Evolutionary conservation across 805 yeast genomes (phyloP).

Genomic region (Suhomyces xylopsoci): DNA sequence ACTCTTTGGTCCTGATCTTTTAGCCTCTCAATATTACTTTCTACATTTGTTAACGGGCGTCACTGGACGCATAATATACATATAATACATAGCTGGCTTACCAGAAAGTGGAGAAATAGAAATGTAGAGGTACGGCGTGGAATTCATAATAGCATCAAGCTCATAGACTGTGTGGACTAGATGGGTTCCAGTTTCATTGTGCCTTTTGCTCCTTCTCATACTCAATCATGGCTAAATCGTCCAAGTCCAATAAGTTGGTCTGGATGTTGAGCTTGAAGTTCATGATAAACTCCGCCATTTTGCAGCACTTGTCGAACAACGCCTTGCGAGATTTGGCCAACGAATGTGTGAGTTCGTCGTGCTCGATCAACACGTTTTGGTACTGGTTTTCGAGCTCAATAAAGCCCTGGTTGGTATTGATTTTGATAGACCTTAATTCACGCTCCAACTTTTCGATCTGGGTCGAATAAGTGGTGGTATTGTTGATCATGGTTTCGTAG

Average conservation of each 20-base stretch:
- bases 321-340: conserved; percentile 45
- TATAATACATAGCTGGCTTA: background rate
- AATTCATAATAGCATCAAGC: background rate
- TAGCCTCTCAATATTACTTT: too few species aligned
- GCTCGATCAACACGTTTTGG: conserved; percentile 51
- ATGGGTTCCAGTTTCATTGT: background rate
- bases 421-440: conserved; percentile 50
- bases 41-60: background rate
- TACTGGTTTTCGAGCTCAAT: conserved; percentile 45
- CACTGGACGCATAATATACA: background rate
- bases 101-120: background rate
- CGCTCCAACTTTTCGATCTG: conserved; percentile 64
- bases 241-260: conserved; percentile 58
- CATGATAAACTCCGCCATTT: conserved; percentile 57
- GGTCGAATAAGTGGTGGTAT: conserved; percentile 52
- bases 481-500: conserved; percentile 52
- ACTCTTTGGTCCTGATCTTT: too few species aligned
- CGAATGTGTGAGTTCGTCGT: conserved; percentile 48
- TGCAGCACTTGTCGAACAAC: conserved; percentile 52
- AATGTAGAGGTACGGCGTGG: background rate
- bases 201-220: conserved; percentile 14
- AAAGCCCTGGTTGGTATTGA: conserved; percentile 47
- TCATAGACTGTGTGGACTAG: background rate
- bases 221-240: conserved; percentile 44
- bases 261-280: conserved; percentile 68